Base-by-base conservation (phyloP, 2,329 filamentous ascomycete genomes). In the Periconia digitata region DNA sequence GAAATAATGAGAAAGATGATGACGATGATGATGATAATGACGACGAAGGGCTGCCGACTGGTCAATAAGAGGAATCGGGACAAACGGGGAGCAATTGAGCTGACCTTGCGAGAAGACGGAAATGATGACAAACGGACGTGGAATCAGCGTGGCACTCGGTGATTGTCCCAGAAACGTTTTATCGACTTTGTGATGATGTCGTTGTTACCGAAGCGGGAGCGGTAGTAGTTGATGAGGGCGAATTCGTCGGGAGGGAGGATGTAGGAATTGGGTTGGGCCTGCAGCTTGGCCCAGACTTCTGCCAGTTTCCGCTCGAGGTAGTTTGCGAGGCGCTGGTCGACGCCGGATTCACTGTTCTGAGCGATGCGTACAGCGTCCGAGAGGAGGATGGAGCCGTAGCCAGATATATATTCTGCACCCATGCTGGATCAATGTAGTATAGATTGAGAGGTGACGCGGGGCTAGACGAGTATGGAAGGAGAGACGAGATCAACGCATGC, bases 211-310 rank as follows among this genome's bases (percentile, higher is more conserved):
- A 87, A 90, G 8, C 86, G 81, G 53, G 80, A 72, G 53, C 88
- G 85, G 70, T 87, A 92, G 71, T 86, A 92, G 76, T 94, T 95
- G 82, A 95, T 91, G 51, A 95, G 79, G 46, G 88, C 84, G 63
- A 94, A 95, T 72, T 95, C 90, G 70, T 90, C 84, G 53, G 80
- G 77, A 27, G 77, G 84, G 76, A 95, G 84, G 55, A 94, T 72
- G 70, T 92, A 95, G n/a, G 77, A 76, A 43, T 81, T 73, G 1
- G 87, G 87, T 24, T 85, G 75, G 3, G 77, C 75, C 59, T 85
- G 74, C 47, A 95, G 79, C 59, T 83, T 85, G 37, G 65, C 67
- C 88, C 89, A 92, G 54, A 92, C 82, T 53, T 81, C 76, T 1
- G 73, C 64, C 42, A 74, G 56, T 43, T 64, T 85, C 43, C 69